Conservation (phyloP, 257 asterid species). For the Solanum piurae region DNA sequence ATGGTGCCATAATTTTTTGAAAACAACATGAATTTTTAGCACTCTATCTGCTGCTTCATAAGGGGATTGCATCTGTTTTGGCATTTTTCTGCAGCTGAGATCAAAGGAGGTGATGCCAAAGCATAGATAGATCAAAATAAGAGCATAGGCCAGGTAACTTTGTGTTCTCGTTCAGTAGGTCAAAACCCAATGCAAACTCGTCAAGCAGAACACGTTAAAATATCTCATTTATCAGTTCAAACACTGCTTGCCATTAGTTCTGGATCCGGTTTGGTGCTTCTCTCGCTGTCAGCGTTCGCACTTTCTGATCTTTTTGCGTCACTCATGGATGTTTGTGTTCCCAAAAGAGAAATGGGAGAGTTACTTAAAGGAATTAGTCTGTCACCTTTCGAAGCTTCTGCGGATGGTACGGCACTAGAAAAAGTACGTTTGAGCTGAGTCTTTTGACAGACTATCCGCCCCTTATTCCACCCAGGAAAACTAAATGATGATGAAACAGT, state of each 20-base stretch:
- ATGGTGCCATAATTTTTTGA: not conserved
- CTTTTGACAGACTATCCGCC: constrained; percentile 75
- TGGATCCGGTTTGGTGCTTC: constrained; percentile 19
- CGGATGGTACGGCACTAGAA: constrained; percentile 26
- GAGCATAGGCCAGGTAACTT: not conserved
- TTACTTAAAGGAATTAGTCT: constrained; percentile 29
- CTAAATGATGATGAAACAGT: constrained; percentile 57
- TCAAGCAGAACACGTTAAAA: constrained; percentile 3
- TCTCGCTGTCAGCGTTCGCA: constrained; percentile 12
- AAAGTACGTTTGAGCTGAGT: constrained; percentile 66
- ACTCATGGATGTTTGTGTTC: constrained; percentile 15
- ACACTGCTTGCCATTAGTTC: constrained; percentile 62
- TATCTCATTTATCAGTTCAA: constrained; percentile 14
- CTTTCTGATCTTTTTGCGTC: constrained; percentile 26
- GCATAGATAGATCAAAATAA: not conserved
- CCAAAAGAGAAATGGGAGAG: constrained; percentile 41
- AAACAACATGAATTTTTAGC: not conserved
- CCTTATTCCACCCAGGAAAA: constrained; percentile 90
- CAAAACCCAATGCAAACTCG: not conserved
- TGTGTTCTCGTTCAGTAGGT: not conserved
- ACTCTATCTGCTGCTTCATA: not conserved
- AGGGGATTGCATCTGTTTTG: not conserved
- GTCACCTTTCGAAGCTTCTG: constrained; percentile 32
- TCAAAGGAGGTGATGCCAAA: not conserved
- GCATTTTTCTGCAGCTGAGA: not conserved